Base-by-base conservation (phyloP, 2,329 filamentous ascomycete genomes). In the Sclerotinia spermophila region DNA sequence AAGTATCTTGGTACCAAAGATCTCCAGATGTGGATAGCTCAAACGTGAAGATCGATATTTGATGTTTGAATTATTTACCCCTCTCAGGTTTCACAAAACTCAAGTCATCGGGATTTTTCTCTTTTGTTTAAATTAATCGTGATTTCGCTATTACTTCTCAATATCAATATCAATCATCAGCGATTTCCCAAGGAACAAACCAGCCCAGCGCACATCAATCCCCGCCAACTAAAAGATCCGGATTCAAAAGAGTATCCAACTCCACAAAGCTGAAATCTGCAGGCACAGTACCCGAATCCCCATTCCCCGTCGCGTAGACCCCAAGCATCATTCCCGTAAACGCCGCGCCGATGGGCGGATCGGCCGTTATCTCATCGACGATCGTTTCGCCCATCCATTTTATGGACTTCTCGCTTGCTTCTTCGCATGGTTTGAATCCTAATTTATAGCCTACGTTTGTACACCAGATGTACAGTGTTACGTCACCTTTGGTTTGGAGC, bases 251-350 rank as follows among this genome's bases (percentile, higher is more conserved):
- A 3, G 62, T 5, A 30, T 53, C 33, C 30, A 65, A 65, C 5
- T 65, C 62, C 33, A 10, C 62, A 19, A 30, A 65, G 15, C 27
- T 21, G 38, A 65, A 65, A 40, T 35, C 24, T 17, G 62, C 62
- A 6, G 45, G 45, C 1, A 21, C 45, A 2, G 33, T 65, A 13
- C 62, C 62, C 1, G 62, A 65, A 44, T 58, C 44, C 17, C 67
- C 67, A 24, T 68, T 48, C 1, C 67, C 67, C 10, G 21, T 51
- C 6, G 56, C 67, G n/a, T 51, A 68, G 1, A 62, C 13, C 13
- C 67, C 67, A 11, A 68, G 21, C 67, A 68, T 62, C 56, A 68
- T 68, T 8, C 67, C 67, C 8, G 44, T 62, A 5, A 68, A 68
- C 2, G 67, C 56, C 3, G 67, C 67, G 5, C 67, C 67, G 10